phyloP scores from a whole-genome alignment of 139 green algal species.

The Chlamydomonas sphaeroides region DNA sequence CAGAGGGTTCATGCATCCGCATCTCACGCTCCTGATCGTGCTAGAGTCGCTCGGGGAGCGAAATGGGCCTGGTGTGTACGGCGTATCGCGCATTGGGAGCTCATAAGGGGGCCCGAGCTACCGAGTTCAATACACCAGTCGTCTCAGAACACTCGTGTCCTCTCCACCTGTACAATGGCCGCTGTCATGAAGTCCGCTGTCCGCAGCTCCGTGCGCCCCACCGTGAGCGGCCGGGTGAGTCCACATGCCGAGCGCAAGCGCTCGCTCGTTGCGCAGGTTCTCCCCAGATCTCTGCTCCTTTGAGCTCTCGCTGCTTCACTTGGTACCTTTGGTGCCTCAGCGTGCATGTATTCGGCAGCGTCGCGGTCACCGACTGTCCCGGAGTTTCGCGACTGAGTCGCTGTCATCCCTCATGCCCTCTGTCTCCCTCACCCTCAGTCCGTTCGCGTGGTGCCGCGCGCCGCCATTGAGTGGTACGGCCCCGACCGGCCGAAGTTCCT shows the following conservation, averaged over 20 bases:
- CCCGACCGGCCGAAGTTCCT: conserved; percentile 75
- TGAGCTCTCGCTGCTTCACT: not conserved
- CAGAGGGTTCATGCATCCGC: too few species aligned
- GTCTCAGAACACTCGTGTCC: not conserved
- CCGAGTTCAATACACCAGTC: not conserved
- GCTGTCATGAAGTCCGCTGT: conserved; percentile 29
- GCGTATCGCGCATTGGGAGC: too few species aligned
- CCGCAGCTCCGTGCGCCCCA: conserved; percentile 36
- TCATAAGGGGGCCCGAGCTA: not conserved
- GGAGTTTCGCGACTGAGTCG: too few species aligned
- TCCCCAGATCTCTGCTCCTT: not conserved
- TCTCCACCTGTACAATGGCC: not conserved
- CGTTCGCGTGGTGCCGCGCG: conserved; percentile 67
- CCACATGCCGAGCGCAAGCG: too few species aligned
- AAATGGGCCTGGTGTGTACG: too few species aligned
- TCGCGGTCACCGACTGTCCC: too few species aligned
- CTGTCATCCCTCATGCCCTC: not conserved
- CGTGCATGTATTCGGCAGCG: not conserved
- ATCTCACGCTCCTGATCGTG: too few species aligned
- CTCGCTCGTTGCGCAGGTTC: not conserved
- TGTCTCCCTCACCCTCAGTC: conserved; percentile 35
- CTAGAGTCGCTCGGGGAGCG: too few species aligned
- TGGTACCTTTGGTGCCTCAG: not conserved
- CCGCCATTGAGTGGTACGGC: conserved; percentile 79
- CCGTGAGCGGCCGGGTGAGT: conserved; percentile 33